Base-by-base conservation (phyloP, 768 basidiomycete genomes). In the Trametes meyenii region DNA sequence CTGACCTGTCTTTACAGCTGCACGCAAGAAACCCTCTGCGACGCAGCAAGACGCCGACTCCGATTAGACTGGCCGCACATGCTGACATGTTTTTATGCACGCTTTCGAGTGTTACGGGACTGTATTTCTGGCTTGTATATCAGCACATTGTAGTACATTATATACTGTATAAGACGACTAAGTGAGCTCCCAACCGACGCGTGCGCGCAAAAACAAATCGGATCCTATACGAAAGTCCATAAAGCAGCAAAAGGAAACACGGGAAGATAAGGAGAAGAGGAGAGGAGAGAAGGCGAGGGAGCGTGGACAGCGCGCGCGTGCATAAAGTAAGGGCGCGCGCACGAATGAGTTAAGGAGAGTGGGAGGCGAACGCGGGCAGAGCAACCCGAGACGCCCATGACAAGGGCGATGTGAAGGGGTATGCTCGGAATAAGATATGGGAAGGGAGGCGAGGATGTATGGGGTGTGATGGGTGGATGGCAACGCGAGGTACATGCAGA, bases 111-210 rank as follows among this genome's bases (percentile, higher is more conserved):
- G 43, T 44, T 33, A 8, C 19, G 33, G 58, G 42, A 53, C 42
- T 52, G 35, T 52, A 45, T 52, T 51, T 56, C 45, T 35, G 12
- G n/a, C 56, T 52, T 62, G 61, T 62, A 62, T 57, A 48, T 57
- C 55, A 62, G 56, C 61, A 62, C 61, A 62, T 43, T 55, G 51
- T 62, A 58, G 51, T 62, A 62, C 61, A 62, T 62, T 62, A 62
- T 62, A 58, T 62, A 58, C 57, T 49, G 56, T 63, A 58, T 63
- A 63, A 57, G 16, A 56, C 39, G 56, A 63, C 29, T 23, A 58
- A n/a, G 55, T 23, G 38, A 58, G 50, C 51, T 39, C 42, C 42
- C 61, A 39, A 57, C 40, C 43, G 45, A 53, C 48, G 52, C 24
- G 43, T n/a, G n/a, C n/a, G n/a, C n/a, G n/a, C n/a, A n/a, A 46